A percentile compares a stretch with the other conserved stretches of the same genome.
Evolutionary conservation across 768 basidiomycete species (phyloP).

Genomic region (Mycena pura): DNA sequence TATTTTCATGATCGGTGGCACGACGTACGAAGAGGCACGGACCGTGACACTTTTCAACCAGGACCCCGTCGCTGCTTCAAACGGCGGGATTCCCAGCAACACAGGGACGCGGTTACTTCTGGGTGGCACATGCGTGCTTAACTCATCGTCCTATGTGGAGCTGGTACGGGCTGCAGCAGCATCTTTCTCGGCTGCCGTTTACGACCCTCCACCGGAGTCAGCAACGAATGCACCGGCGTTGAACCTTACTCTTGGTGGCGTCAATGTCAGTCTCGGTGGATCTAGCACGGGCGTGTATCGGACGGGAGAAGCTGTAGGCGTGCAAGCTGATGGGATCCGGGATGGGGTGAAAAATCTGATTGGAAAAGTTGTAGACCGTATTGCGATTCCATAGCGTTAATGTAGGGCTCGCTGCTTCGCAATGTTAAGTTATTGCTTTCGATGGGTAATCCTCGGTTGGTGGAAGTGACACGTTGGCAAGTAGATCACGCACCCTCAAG

Average conservation of each 20-base stretch:
- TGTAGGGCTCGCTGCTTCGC: background rate
- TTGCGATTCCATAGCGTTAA: slow-evolving; percentile 48
- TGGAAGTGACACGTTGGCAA: slow-evolving; percentile 26
- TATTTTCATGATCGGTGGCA: slow-evolving; percentile 94
- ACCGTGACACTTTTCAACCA: slow-evolving; percentile 87
- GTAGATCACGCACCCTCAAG: slow-evolving; percentile 7
- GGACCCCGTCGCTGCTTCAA: slow-evolving; percentile 62
- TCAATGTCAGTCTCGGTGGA: slow-evolving; percentile 94
- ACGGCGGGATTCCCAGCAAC: slow-evolving; percentile 52
- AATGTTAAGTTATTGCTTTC: slow-evolving; percentile 21
- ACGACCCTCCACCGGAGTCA: slow-evolving; percentile 79
- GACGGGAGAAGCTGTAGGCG: slow-evolving; percentile 72
- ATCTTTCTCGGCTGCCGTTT: slow-evolving; percentile 68
- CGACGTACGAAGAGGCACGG: slow-evolving; percentile 95
- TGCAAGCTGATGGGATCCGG: slow-evolving; percentile 87
- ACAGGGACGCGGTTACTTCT: slow-evolving; percentile 81
- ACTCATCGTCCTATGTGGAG: slow-evolving; percentile 86
- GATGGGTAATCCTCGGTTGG: slow-evolving; percentile 11
- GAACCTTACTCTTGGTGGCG: slow-evolving; percentile 90
- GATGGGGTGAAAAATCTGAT: slow-evolving; percentile 89
- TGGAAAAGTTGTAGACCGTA: slow-evolving; percentile 84
- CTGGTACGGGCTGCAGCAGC: slow-evolving; percentile 82
- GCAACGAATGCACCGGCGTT: slow-evolving; percentile 77
- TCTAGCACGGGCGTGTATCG: slow-evolving; percentile 86
- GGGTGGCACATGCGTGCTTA: slow-evolving; percentile 95